phyloP scores from a whole-genome alignment of 148 eudicot genomes.

The Fagopyrum esculentum region DNA sequence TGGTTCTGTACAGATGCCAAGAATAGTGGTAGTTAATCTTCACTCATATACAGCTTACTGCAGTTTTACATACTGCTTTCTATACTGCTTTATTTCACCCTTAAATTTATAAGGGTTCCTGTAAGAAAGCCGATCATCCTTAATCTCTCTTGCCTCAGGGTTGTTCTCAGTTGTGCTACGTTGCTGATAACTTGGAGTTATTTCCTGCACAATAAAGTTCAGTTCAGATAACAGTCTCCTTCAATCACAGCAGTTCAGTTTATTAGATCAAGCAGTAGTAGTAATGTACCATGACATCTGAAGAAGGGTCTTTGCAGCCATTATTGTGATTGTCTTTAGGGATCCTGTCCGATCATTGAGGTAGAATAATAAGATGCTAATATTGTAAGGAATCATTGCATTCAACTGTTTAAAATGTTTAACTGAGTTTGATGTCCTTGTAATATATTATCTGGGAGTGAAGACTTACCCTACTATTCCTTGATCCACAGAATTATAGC shows the following conservation, averaged over 20 bases:
- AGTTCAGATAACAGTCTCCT: not conserved
- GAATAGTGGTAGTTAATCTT: not conserved
- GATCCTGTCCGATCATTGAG: conserved; percentile 20
- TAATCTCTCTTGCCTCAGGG: not conserved
- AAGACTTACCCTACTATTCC: not conserved
- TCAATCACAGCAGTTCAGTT: not conserved
- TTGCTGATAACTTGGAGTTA: not conserved
- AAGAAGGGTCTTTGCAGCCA: conserved; percentile 19
- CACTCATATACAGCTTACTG: conserved; percentile 31
- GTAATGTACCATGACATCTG: conserved; percentile 25
- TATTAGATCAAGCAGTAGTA: not conserved
- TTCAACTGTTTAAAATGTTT: not conserved
- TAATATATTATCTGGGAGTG: not conserved
- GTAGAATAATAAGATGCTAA: not conserved
- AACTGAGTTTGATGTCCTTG: not conserved
- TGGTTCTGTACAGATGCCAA: not conserved
- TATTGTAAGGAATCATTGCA: not conserved
- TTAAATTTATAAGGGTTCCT: conserved; percentile 1
- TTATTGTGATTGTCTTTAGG: conserved; percentile 16
- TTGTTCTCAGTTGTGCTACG: not conserved
- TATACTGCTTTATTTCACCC: conserved; percentile 39
- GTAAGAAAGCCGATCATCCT: not conserved
- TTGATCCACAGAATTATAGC: not conserved
- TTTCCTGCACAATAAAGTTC: not conserved
- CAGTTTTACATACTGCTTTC: conserved; percentile 21